Percentiles rank a stretch among this genome's conserved stretches.
Evolutionary conservation across 176 grass and related monocot genomes (phyloP).

Genomic region (Canna indica): DNA sequence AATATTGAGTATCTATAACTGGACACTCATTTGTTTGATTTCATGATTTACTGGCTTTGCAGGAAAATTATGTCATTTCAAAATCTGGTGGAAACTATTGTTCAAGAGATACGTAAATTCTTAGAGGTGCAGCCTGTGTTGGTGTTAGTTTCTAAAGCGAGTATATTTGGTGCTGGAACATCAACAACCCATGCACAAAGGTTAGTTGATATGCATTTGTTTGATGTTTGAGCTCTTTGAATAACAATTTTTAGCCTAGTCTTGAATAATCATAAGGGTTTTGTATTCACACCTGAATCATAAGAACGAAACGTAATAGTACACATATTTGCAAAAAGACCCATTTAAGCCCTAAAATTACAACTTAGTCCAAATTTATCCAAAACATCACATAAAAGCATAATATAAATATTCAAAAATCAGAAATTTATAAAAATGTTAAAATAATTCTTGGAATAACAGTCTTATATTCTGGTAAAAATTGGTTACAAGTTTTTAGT

Average conservation of each 20-base stretch:
- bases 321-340: no score
- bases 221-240: not conserved
- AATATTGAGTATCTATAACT: not conserved
- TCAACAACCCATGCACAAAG: conserved; percentile 44
- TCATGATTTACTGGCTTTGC: conserved; percentile 22
- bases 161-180: conserved; percentile 39
- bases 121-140: conserved; percentile 66
- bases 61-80: conserved; percentile 53
- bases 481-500: no score
- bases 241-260: not conserved
- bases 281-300: no score
- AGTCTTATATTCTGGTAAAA: not conserved
- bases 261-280: not conserved
- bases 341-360: no score
- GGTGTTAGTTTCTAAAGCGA: conserved; percentile 67
- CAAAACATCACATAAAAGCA: no score
- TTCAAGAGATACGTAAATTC: conserved; percentile 55
- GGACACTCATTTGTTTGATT: conserved; percentile 16
- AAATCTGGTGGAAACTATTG: conserved; percentile 45
- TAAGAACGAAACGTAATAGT: no score
- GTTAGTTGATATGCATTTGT: conserved; percentile 17
- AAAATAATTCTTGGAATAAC: no score
- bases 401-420: no score
- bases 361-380: no score
- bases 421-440: no score